Conservation (phyloP, 1,284 basidiomycete species). For the Cryptococcus deneoformans region DNA sequence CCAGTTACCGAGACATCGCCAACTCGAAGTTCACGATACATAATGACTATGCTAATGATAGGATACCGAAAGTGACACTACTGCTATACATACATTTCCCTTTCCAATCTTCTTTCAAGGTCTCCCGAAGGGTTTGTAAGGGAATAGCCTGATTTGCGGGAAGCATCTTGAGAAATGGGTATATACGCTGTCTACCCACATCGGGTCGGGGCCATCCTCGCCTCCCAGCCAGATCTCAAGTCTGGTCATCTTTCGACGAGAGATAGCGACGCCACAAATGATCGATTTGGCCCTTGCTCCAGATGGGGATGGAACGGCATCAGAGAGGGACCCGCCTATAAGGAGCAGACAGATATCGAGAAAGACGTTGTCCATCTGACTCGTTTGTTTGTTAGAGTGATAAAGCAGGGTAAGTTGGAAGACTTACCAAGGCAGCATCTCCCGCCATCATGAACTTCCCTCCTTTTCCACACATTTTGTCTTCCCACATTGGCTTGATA, state of each 20-base stretch:
- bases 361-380: slow-evolving; percentile 28
- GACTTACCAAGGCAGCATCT: slow-evolving; percentile 16
- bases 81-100: not conserved
- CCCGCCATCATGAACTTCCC: slow-evolving; percentile 35
- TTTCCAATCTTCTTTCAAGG: not conserved
- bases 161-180: not conserved
- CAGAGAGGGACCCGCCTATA: slow-evolving; percentile 19
- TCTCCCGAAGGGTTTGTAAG: slow-evolving; percentile 9
- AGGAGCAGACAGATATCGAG: slow-evolving; percentile 25
- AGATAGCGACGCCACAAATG: slow-evolving; percentile 32
- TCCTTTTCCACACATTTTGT: slow-evolving; percentile 24
- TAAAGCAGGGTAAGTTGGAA: not conserved
- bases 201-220: slow-evolving; percentile 10
- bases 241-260: slow-evolving; percentile 20
- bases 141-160: slow-evolving; percentile 10
- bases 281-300: not conserved
- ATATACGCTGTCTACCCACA: slow-evolving; percentile 14
- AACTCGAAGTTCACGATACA: too few species aligned
- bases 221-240: slow-evolving; percentile 42
- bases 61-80: too few species aligned
- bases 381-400: not conserved
- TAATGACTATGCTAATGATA: too few species aligned
- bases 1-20: too few species aligned
- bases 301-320: not conserved
- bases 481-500: slow-evolving; percentile 42